Base-by-base conservation (phyloP, 371 early-diverging fungal genomes). In the Syncephalastrum racemosum region DNA sequence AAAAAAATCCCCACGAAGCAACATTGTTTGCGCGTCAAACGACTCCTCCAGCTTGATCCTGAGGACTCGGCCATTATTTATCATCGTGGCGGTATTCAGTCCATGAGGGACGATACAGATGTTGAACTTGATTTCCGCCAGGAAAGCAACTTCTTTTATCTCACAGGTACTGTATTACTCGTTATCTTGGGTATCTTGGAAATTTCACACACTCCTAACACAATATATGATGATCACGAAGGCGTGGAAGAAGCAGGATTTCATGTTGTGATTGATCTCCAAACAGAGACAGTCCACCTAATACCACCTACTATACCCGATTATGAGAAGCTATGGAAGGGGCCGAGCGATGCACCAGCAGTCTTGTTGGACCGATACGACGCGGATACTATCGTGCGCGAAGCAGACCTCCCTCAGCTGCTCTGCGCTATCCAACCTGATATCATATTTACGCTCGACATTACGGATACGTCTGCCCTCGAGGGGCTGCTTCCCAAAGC, bases 71-170 rank as follows among this genome's bases (percentile, higher is more conserved):
- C 60, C 10, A 41, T 73, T 10, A 73, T 77, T 36, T 77, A 73
- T 48, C 63, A 62, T 52, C 52, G 63, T 36, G 83, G 83, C 13
- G 59, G 67, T 0, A 47, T 54, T 4, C 51, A 53, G 16, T 42
- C 58, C 36, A 62, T 53, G 46, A 62, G 83, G 16, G 78, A 81
- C 48, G 79, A 76, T 59, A 83, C 81, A 15, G 83, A 83, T 40
- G 67, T 72, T 0, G 83, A 81, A 25, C 51, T 83, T 8, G 74
- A 77, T 31, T 82, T 80, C 49, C 73, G 81, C 13, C 83, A 85
- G 56, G 80, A 79, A 53, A 78, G 79, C 57, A 69, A 80, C 61
- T 85, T 85, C 49, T 72, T 73, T 50, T 85, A 82, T 62, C 63
- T 82, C 15, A 74, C 83, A 2, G 83, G 82, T 70, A 64, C 51